Conservation (phyloP, 495 filamentous ascomycete species). For the Podospora tetraspora region DNA sequence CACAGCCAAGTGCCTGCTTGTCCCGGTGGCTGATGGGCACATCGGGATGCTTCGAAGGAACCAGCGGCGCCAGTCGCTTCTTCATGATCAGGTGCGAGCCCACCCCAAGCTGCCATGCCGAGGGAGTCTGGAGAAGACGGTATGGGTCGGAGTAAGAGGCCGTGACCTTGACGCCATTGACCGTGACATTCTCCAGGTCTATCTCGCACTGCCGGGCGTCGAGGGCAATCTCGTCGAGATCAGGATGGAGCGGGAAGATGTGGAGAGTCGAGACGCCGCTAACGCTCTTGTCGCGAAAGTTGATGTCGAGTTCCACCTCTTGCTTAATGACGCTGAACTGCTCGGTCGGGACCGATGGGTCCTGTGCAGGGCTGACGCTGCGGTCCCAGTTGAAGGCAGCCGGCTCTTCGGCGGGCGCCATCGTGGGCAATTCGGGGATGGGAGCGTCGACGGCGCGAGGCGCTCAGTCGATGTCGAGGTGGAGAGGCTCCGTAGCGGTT, state of each 20-base stretch:
- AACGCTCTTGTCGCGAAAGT: constrained; percentile 69
- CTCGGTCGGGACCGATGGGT: constrained; percentile 9
- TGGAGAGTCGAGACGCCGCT: constrained; percentile 77
- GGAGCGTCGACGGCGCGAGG: background rate
- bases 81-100: constrained; percentile 74
- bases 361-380: background rate
- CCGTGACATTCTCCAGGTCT: constrained; percentile 53
- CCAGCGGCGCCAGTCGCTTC: constrained; percentile 56
- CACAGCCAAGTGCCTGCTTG: constrained; percentile 31
- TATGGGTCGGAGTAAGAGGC: constrained; percentile 73
- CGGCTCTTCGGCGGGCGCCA: background rate
- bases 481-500: background rate
- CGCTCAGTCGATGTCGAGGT: background rate
- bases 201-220: constrained; percentile 84
- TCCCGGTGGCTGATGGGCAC: constrained; percentile 37
- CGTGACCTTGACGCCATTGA: constrained; percentile 61
- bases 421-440: background rate
- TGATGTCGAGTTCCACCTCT: constrained; percentile 79
- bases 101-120: constrained; percentile 47
- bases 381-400: background rate
- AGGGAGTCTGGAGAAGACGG: constrained; percentile 57
- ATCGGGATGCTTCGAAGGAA: constrained; percentile 48
- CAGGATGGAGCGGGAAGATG: constrained; percentile 61
- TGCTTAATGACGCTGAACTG: constrained; percentile 62
- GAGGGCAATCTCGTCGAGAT: constrained; percentile 65